Evolutionary conservation across 1,284 basidiomycete genomes (phyloP), one percentile per base, ranked within the genome.

Genomic region (Boletus sp.): DNA sequence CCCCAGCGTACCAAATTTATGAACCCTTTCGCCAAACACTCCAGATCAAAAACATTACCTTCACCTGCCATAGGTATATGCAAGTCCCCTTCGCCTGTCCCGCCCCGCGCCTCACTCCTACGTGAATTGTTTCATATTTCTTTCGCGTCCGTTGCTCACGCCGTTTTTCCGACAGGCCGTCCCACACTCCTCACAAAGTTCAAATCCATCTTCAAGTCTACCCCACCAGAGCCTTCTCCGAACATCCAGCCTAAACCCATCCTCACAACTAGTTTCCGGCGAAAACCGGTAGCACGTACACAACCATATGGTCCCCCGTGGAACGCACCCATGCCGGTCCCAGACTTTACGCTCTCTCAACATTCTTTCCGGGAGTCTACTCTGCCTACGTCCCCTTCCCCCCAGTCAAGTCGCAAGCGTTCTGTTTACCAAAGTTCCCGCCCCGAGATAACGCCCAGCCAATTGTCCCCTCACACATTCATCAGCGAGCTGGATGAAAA

Each of bases 241-340:
- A 23, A n/a, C 13, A 7, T 38, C 22, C 32, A 17, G 14, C 20
- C 50, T 4, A 51, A 42, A 22, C 37, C 59, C 17, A 29, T 48
- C 33, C 1, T 44, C n/a, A 33, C 54, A 12, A 13, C 36, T n/a
- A 38, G 45, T 42, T 27, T 50, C 19, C 56, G 59, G 20, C 45
- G 46, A 43, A 62, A 58, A 41, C 50, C 50, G 3, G 46, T 44
- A 4, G 29, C 60, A 13, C 70, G 73, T 16, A 73, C 72, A 8
- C 71, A 75, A 35, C 73, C 73, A 5, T 74, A 74, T 38, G 68
- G 67, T 5, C 61, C 68, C 9, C 73, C 72, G 3, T 72, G 72
- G 57, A 71, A 66, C 46, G 70, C 66, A 8, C 52, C 57, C 1
- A 68, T 66, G 62, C 72, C 72, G 14, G 16, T 60, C 41, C 39